phyloP scores from a whole-genome alignment of 768 basidiomycete genomes.

The Pleurotus tuber-regium region DNA sequence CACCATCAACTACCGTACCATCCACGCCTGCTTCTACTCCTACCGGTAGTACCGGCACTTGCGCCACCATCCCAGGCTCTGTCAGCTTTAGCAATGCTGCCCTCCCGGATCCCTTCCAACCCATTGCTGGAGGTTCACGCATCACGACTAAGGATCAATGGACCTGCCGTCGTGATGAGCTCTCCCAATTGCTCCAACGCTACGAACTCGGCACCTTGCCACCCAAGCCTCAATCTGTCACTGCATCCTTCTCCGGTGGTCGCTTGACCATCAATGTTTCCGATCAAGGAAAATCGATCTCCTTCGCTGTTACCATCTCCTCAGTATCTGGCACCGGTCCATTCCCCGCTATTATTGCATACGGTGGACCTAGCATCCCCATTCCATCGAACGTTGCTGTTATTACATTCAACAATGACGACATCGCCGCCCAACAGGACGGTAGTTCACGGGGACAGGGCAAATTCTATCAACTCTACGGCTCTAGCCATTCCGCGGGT shows the following conservation, averaged over 20 bases:
- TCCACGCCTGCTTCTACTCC: slow-evolving; percentile 11
- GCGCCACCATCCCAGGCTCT: slow-evolving; percentile 28
- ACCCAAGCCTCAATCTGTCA: slow-evolving; percentile 41
- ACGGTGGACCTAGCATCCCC: slow-evolving; percentile 42
- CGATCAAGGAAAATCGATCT: slow-evolving; percentile 44
- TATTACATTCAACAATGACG: slow-evolving; percentile 53
- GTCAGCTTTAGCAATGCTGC: slow-evolving; percentile 36
- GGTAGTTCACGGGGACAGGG: slow-evolving; percentile 47
- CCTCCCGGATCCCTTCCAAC: slow-evolving; percentile 55
- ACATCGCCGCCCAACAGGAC: slow-evolving; percentile 49
- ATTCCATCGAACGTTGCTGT: slow-evolving; percentile 35
- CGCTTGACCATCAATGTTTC: slow-evolving; percentile 49
- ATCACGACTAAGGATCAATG: slow-evolving; percentile 45
- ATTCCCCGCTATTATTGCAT: slow-evolving; percentile 52
- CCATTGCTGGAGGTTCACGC: slow-evolving; percentile 36
- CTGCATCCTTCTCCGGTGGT: slow-evolving; percentile 39
- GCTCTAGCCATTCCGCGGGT: slow-evolving; percentile 39
- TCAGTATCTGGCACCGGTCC: slow-evolving; percentile 42
- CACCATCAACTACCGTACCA: slow-evolving; percentile 11
- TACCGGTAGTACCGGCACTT: slow-evolving; percentile 13
- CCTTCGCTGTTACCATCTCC: slow-evolving; percentile 45
- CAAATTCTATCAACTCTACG: slow-evolving; percentile 58
- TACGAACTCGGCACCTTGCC: slow-evolving; percentile 55
- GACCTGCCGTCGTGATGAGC: slow-evolving; percentile 49
- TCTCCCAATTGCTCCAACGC: slow-evolving; percentile 45